Evolutionary conservation across 1,139 yeast species (phyloP), one percentile per base, ranked within the genome.

Genomic region (Yamadazyma triangularis): DNA sequence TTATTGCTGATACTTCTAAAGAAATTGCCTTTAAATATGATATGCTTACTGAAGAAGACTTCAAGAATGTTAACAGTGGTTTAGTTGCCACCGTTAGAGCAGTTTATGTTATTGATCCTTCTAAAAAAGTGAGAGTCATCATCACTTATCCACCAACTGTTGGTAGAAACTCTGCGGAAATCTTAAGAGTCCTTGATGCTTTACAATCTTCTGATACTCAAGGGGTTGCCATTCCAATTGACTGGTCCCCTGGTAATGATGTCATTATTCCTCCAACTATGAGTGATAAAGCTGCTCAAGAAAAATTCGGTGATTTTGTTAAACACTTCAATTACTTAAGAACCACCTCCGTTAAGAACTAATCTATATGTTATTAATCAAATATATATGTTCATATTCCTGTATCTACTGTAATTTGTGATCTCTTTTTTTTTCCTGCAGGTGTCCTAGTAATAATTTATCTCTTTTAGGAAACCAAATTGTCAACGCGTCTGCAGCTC

Each of bases 161-260:
- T 28, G 94, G 95, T 48, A 75, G 95, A 65, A 84, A 84, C 74
- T 79, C 93, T 28, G 91, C 93, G 40, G 95, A 84, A 62, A 84
- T 84, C 23, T 71, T 84, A 52, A 73, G 95, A 58, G 87, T 80
- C 30, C 66, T 84, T 41, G 94, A 85, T 59, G 80, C 91, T 30
- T 71, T 85, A 48, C 93, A 84, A 64, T 66, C 75, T 34, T 80
- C 84, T 48, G 93, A 84, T 59, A 70, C 70, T 55, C 56, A 79
- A 64, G 73, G 82, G 48, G 63, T 84, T 45, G 81, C 88, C 41
- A 84, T 93, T 32, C 94, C 95, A 39, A 78, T 85, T 53, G 83
- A 85, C 69, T 85, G 94, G 94, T 72, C 76, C 44, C 84, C 83
- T 36, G 94, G 94, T 47, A 83, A 84, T 47, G 94, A 85, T 60